Base-by-base conservation (phyloP, 225 moss, liverwort and hornwort species). In the Physcomitrellopsis africana region DNA sequence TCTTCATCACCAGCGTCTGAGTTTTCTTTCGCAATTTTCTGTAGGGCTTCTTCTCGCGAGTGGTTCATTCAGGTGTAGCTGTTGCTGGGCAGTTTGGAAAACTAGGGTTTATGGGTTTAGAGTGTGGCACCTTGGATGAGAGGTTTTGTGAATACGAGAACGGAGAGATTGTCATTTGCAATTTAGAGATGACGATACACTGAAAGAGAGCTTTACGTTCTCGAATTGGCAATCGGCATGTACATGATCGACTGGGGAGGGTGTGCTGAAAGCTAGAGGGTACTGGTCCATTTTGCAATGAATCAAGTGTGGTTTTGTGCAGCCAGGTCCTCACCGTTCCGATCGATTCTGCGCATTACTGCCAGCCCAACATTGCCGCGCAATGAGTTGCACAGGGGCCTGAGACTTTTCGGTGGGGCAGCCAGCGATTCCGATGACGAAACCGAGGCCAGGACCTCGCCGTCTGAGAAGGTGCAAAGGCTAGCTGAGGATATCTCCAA, bases 401-500 rank as follows among this genome's bases (percentile, higher is more conserved):
- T 53, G 83, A 80, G 83, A 60, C 70, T 49, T 63, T 65, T 79
- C 60, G 67, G 86, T 61, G 75, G 64, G 26, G 93, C 93, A 42
- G 87, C 80, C 47, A 83, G 86, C n/a, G 91, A 94, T 70, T 89
- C 87, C 18, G 90, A 92, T 51, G 90, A 92, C 8, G 94, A 94
- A 11, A 61, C 81, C 11, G 93, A 93, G 79, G 82, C 79, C 17
- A 82, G 90, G 61, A 91, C 66, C 66, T 72, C 90, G 48, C 89
- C 91, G 7, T 87, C 92, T 1, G 91, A 91, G 81, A 86, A 89
- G 79, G 83, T 97, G 78, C 81, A 83, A 29, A 89, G 91, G 59
- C 86, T 94, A 17, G 94, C 87, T 19, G 89, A 97, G 66, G 88
- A 90, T 56, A 94, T 96, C 52, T 79, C 92, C 6, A 81, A 89